Evolutionary conservation across 306 rosid species (phyloP).

Genomic region (Datisca glomerata): DNA sequence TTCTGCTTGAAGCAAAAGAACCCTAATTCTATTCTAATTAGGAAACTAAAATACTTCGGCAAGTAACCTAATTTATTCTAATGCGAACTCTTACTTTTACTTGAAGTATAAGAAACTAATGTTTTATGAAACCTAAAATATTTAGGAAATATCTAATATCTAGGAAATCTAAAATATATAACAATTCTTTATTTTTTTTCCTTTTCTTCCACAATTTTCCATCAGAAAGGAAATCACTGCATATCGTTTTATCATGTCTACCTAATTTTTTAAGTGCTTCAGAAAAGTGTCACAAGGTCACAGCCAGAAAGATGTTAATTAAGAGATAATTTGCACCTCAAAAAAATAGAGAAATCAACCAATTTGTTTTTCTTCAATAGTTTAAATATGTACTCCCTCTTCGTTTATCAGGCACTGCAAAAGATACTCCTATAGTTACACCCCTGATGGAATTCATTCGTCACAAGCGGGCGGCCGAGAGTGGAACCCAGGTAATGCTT

Average conservation of each 20-base stretch:
- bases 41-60: no score
- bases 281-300: not conserved
- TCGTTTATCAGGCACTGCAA: conserved; percentile 48
- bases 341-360: conserved; percentile 2
- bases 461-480: conserved; percentile 49
- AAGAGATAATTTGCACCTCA: not conserved
- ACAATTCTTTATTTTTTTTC: no score
- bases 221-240: not conserved
- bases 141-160: no score
- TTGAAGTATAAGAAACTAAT: no score
- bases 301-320: no score
- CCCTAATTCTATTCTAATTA: no score
- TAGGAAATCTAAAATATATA: no score
- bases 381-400: conserved; percentile 4
- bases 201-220: no score
- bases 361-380: conserved; percentile 1
- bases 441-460: conserved; percentile 93
- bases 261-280: not conserved
- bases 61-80: no score
- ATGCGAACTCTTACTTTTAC: no score
- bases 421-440: conserved; percentile 68
- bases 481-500: conserved; percentile 53
- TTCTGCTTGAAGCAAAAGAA: no score
- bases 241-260: not conserved
- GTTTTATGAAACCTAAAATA: no score